Conservation (phyloP, 2,329 filamentous ascomycete genomes). For the Colletotrichum phormii region DNA sequence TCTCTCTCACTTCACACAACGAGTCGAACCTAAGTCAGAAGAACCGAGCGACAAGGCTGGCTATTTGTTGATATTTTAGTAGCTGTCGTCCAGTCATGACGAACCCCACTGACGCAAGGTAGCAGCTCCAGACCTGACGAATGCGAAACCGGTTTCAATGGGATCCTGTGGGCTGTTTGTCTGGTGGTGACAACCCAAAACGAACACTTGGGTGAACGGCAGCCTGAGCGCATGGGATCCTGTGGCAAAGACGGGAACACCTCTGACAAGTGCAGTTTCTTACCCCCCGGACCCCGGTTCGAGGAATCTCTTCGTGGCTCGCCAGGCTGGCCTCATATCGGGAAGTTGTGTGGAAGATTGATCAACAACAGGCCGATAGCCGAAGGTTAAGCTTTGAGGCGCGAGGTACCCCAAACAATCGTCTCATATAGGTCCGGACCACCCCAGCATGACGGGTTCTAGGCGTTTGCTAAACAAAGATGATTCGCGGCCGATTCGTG, state of each 20-base stretch:
- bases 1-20: conserved; percentile 1
- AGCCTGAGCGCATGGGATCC: conserved; percentile 32
- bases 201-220: conserved; percentile 30
- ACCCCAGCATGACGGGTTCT: background rate
- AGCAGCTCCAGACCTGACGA: conserved; percentile 24
- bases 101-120: conserved; percentile 25
- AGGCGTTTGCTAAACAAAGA: conserved; percentile 18
- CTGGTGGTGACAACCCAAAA: conserved; percentile 32
- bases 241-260: conserved; percentile 21
- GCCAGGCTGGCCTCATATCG: background rate
- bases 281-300: background rate
- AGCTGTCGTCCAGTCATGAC: conserved; percentile 29
- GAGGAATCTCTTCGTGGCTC: background rate
- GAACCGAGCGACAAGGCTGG: conserved; percentile 25
- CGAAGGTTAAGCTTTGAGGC: conserved; percentile 30
- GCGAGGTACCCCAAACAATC: conserved; percentile 7
- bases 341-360: conserved; percentile 4
- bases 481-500: conserved; percentile 22
- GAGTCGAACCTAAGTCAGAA: conserved; percentile 1
- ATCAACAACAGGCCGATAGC: conserved; percentile 21
- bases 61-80: conserved; percentile 33
- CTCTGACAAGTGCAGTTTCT: conserved; percentile 31
- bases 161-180: conserved; percentile 24
- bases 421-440: background rate
- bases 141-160: conserved; percentile 36